A percentile compares a stretch with the other conserved stretches of the same genome.
phyloP scores from a whole-genome alignment of 1,284 basidiomycete genomes.

The Apiotrichum siamense region DNA sequence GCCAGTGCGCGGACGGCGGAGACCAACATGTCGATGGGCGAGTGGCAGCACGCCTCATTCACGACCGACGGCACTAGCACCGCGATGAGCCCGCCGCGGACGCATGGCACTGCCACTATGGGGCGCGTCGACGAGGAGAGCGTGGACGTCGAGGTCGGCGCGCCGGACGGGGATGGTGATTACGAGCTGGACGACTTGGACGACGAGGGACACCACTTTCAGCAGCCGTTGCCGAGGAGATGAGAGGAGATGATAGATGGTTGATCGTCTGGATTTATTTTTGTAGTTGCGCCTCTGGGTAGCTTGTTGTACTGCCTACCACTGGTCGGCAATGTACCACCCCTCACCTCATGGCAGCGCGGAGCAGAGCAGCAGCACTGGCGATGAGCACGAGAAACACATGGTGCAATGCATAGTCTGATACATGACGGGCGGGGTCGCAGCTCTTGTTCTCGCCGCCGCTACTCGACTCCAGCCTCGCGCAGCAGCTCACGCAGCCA shows the following conservation, averaged over 20 bases:
- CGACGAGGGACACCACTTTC: no score
- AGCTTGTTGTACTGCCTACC: neutral
- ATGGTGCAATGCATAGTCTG: no score
- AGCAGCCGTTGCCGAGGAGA: no score
- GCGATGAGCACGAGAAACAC: no score
- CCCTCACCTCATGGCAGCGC: neutral
- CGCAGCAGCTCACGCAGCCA: slow-evolving; percentile 50
- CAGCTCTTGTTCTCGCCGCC: no score
- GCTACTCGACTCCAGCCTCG: neutral
- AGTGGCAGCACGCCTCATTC: slow-evolving; percentile 8
- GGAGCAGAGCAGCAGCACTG: no score
- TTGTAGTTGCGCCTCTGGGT: neutral
- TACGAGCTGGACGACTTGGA: neutral
- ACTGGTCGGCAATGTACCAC: neutral
- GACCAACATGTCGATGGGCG: slow-evolving; percentile 4
- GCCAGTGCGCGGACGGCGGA: slow-evolving; percentile 7
- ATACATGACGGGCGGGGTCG: no score
- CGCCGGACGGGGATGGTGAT: neutral
- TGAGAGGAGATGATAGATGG: no score
- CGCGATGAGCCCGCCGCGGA: neutral
- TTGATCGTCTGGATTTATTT: no score
- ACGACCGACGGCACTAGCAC: neutral
- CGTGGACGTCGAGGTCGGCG: neutral
- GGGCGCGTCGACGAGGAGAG: neutral
- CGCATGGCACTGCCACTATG: neutral